Evolutionary conservation across 2,329 filamentous ascomycete genomes (phyloP), one percentile per base, ranked within the genome.

Genomic region (Ophiostoma pallidulum): DNA sequence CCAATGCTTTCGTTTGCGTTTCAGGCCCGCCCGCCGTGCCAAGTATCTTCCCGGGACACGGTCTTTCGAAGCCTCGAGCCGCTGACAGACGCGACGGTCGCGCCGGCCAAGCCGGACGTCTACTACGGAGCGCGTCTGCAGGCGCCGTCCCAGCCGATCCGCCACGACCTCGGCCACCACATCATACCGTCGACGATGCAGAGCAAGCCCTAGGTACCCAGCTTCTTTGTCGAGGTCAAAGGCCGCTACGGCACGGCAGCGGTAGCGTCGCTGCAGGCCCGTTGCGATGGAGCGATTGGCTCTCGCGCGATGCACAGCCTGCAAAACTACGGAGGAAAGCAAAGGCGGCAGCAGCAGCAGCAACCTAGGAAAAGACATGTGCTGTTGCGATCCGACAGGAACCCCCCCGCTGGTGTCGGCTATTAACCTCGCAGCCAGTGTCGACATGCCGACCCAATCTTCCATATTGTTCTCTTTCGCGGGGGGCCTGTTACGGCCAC

Each of bases 171-270:
- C 20, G 46, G 37, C 12, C 14, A 42, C 26, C 51, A 58, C 29
- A 60, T 68, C 32, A 53, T 66, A 20, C 66, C 66, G 13, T 63
- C 60, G 5, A 62, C 57, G 16, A 53, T 56, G 41, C 28, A 45
- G 13, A 52, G 58, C 41, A 57, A 56, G 48, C 65, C 64, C 0
- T 49, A 64, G 7, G 58, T 54, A 28, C 66, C 65, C 3, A 70
- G 71, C 54, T 66, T 70, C 48, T 71, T 71, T 49, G 18, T 70
- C 1, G 64, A 64, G 42, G 62, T 55, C 0, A 70, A 70, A 51
- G 63, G 62, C 1, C 64, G 61, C 8, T 45, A 62, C 46, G 62
- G 62, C 4, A 57, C 50, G 33, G 8, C 43, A 6, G 58, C 48
- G 7, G 62, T 64, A 6, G 63, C 59, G 10, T 54, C 13, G 37